phyloP scores from a whole-genome alignment of 129 eudicot species.

The Flaveria robusta region DNA sequence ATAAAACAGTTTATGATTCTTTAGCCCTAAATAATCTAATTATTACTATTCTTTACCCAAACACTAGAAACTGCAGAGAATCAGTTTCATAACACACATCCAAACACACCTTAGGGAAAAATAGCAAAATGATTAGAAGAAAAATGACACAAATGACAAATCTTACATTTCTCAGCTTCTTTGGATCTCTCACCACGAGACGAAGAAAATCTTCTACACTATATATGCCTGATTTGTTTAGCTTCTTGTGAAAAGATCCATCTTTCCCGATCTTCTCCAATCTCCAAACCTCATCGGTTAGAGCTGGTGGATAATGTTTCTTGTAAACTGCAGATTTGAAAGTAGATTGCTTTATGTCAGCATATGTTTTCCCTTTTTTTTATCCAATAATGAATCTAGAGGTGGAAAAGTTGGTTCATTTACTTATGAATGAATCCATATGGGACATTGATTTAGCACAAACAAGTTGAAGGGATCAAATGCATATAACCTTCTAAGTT shows the following conservation, averaged over 20 bases:
- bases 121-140: neutral
- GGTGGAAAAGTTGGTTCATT: too few species aligned
- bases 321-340: conserved; percentile 72
- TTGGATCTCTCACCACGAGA: conserved; percentile 81
- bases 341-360: neutral
- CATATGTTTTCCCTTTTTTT: too few species aligned
- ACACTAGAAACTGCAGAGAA: neutral
- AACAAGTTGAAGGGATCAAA: too few species aligned
- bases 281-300: conserved; percentile 95
- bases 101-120: neutral
- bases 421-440: too few species aligned
- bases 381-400: too few species aligned
- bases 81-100: neutral
- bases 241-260: conserved; percentile 97
- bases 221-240: conserved; percentile 69
- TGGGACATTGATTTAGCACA: too few species aligned
- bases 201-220: conserved; percentile 93
- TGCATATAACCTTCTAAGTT: neutral
- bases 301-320: conserved; percentile 97
- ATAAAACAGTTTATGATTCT: neutral
- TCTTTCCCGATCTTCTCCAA: conserved; percentile 98
- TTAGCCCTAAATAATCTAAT: neutral
- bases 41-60: neutral
- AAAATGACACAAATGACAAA: neutral
- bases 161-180: conserved; percentile 82